These are phyloP conservation scores for Entrophospora sp. DNA, from an alignment of 192 early-diverging fungal species.

Conservation along the genomic window DNA sequence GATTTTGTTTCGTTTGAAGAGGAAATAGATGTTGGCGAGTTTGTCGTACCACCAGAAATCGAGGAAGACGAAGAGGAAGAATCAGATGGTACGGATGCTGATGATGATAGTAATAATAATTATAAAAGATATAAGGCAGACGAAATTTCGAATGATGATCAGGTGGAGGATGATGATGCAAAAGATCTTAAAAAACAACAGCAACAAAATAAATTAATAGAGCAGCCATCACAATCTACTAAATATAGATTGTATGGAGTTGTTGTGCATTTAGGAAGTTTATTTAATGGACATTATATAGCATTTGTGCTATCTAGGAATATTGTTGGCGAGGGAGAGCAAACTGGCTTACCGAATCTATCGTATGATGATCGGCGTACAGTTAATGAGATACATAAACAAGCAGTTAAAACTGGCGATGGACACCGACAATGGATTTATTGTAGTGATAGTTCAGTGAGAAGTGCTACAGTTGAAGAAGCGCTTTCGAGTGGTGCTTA, in stretches of 20 bases:
- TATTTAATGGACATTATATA: constrained; percentile 35
- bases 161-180: no score
- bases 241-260: constrained; percentile 35
- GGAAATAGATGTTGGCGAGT: constrained; percentile 28
- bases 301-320: constrained; percentile 28
- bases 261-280: constrained; percentile 33
- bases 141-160: no score
- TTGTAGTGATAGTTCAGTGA: constrained; percentile 31
- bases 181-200: no score
- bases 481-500: constrained; percentile 29
- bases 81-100: not conserved
- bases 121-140: no score
- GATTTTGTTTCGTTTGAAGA: constrained; percentile 30
- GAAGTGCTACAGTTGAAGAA: constrained; percentile 25
- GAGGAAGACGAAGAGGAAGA: constrained; percentile 18
- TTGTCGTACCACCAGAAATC: constrained; percentile 24
- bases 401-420: not conserved
- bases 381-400: not conserved
- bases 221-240: not conserved
- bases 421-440: constrained; percentile 30
- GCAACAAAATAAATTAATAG: no score
- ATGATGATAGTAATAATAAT: not conserved
- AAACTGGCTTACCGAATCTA: not conserved
- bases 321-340: not conserved
- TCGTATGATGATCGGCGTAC: not conserved